These are phyloP conservation scores for Boletus edulis DNA, from an alignment of 768 basidiomycete species.

Conservation along the genomic window DNA sequence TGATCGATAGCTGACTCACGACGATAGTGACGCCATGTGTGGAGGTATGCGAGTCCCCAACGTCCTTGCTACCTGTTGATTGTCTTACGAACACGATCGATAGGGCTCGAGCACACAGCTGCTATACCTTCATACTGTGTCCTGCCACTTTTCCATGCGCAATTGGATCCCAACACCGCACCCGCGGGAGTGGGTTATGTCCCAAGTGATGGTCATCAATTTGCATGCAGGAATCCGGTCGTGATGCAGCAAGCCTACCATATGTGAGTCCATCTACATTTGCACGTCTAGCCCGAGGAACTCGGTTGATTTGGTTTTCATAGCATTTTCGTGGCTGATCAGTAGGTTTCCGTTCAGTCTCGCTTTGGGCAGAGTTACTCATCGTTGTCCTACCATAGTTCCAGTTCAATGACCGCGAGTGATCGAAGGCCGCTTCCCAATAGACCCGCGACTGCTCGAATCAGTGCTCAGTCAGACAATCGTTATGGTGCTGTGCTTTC, in stretches of 20 bases:
- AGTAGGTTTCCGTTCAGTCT: slow-evolving; percentile 22
- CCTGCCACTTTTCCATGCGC: slow-evolving; percentile 51
- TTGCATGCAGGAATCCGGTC: slow-evolving; percentile 51
- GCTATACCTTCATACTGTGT: slow-evolving; percentile 53
- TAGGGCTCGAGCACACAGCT: slow-evolving; percentile 51
- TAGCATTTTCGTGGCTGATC: slow-evolving; percentile 56
- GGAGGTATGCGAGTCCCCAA: slow-evolving; percentile 33
- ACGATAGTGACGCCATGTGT: slow-evolving; percentile 43
- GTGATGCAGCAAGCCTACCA: slow-evolving; percentile 55
- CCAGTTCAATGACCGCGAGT: slow-evolving; percentile 52
- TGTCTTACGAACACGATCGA: not conserved
- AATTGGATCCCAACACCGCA: slow-evolving; percentile 26
- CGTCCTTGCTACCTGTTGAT: no score
- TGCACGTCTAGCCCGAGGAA: no score
- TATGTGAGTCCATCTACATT: slow-evolving; percentile 41
- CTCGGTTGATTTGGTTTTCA: slow-evolving; percentile 1
- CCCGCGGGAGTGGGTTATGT: slow-evolving; percentile 42
- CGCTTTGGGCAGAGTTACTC: not conserved
- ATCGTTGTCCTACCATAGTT: slow-evolving; percentile 32
- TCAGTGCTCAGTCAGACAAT: slow-evolving; percentile 39
- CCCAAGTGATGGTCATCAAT: slow-evolving; percentile 56
- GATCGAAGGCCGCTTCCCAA: slow-evolving; percentile 46
- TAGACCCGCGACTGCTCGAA: slow-evolving; percentile 39
- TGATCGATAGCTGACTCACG: not conserved
- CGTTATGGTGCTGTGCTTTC: slow-evolving; percentile 60